Evolutionary conservation across 345 rosid genomes (phyloP).

Genomic region (Clarkia xantiana): DNA sequence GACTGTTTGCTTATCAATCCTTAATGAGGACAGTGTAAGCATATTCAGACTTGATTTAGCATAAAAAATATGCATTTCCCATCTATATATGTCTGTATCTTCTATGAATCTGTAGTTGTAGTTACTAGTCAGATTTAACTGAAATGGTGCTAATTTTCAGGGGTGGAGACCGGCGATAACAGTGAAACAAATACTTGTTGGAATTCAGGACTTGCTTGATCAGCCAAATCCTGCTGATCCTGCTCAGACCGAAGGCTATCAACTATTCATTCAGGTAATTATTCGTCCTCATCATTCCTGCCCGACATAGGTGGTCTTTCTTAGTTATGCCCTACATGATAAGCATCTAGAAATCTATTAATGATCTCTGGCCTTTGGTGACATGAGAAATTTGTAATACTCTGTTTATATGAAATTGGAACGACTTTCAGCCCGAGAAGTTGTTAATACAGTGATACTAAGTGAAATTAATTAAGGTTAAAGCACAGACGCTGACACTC

Average conservation of each 20-base stretch:
- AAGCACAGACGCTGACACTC: too few relatives aligned
- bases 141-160: constrained; percentile 12
- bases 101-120: too few relatives aligned
- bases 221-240: constrained; percentile 70
- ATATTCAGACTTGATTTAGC: not conserved
- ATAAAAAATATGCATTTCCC: not conserved
- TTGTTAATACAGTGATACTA: too few relatives aligned
- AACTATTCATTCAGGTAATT: constrained; percentile 65
- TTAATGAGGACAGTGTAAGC: constrained; percentile 64
- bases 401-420: too few relatives aligned
- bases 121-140: too few relatives aligned
- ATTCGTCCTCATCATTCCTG: not conserved
- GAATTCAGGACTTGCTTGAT: constrained; percentile 72
- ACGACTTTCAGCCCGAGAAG: too few relatives aligned
- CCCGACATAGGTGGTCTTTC: too few relatives aligned
- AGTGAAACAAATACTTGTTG: constrained; percentile 72
- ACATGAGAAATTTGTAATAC: too few relatives aligned
- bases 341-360: too few relatives aligned
- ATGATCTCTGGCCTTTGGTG: too few relatives aligned
- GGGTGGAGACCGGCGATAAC: constrained; percentile 93
- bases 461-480: too few relatives aligned
- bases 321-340: too few relatives aligned
- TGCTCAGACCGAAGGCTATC: constrained; percentile 71
- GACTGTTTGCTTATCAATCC: constrained; percentile 76
- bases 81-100: not conserved